Percentiles rank a stretch among this genome's conserved stretches.
These are phyloP conservation scores for Wickerhamiella nectarea DNA, from an alignment of 805 yeast species.

Conservation along the genomic window DNA sequence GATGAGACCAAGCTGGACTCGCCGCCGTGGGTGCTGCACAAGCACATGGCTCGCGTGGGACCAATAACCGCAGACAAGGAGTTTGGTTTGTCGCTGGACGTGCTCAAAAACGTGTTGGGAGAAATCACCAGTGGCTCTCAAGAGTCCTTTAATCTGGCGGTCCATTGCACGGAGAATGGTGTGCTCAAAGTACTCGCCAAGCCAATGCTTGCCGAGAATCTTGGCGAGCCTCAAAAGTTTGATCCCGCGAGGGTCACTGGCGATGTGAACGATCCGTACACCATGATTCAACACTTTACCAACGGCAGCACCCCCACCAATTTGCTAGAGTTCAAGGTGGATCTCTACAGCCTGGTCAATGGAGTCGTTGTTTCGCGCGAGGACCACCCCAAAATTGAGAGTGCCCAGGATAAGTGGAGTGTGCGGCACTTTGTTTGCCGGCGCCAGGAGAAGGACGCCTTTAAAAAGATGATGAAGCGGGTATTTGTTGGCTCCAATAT, in stretches of 20 bases:
- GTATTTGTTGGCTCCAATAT: slow-evolving; percentile 28
- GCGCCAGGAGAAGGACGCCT: slow-evolving; percentile 63
- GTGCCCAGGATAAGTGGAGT: slow-evolving; percentile 27
- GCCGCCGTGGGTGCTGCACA: slow-evolving; percentile 18
- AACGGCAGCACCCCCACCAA: slow-evolving; percentile 16
- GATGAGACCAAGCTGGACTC: slow-evolving; percentile 13
- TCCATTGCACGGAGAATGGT: slow-evolving; percentile 19
- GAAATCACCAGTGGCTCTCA: slow-evolving; percentile 23
- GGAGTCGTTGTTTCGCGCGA: slow-evolving; percentile 17
- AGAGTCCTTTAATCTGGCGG: slow-evolving; percentile 14
- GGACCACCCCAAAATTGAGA: slow-evolving; percentile 21
- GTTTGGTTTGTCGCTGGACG: slow-evolving; percentile 43
- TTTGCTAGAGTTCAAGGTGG: slow-evolving; percentile 16
- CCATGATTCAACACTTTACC: slow-evolving; percentile 13
- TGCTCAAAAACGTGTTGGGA: slow-evolving; percentile 38
- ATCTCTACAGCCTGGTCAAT: slow-evolving; percentile 16
- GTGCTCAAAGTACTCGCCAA: slow-evolving; percentile 20
- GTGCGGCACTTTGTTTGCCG: slow-evolving; percentile 16
- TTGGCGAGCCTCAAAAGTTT: slow-evolving; percentile 11
- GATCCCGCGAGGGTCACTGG: slow-evolving; percentile 3
- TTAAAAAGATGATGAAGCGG: slow-evolving; percentile 72
- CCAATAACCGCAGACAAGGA: slow-evolving; percentile 50
- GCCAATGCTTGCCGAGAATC: slow-evolving; percentile 20
- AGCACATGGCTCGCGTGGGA: slow-evolving; percentile 26
- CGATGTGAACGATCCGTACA: slow-evolving; percentile 13